Evolutionary conservation across 768 basidiomycete genomes (phyloP), one percentile per base, ranked within the genome.

Genomic region (Termitomyces sp.): DNA sequence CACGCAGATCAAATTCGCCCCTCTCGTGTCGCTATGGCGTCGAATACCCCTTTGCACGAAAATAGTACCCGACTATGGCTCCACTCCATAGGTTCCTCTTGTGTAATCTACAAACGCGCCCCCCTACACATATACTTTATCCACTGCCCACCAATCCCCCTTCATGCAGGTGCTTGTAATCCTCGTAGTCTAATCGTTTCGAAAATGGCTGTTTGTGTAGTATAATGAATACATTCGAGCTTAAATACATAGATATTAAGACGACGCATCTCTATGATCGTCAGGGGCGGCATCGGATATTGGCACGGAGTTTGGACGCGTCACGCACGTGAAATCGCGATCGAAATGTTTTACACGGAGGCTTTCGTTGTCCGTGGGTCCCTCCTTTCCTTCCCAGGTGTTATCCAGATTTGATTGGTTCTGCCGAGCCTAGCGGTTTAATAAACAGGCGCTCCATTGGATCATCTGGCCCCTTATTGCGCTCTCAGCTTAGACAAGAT

Each of bases 1-100:
- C 56, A 64, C 55, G 45, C 60, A 61, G 60, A 57, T 60, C 36
- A 60, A 49, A 60, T 59, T 20, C 48, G 50, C 62, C 6, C 29
- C 55, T 52, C 59, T 57, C 60, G 59, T 59, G 63, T 58, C 47
- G 60, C 60, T 51, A 60, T 56, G 60, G 62, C 62, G 51, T 56
- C 42, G 56, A 60, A 65, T 65, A 63, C 62, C 62, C 64, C 51
- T 50, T 58, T 46, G 31, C 26, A 28, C 59, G 55, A 58, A 59
- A 59, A 31, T 34, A 58, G 55, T 58, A 53, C 51, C 61, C 61
- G 48, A 37, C 47, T 29, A 18, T 47, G 28, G 44, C 22, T 15
- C 28, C n/a, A 41, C 4, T 29, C 29, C 29, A 6, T 26, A 44
- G 24, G 44, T 34, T 45, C n/a, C 15, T 28, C 13, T 56, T 58